phyloP scores from a whole-genome alignment of 192 early-diverging fungal species.

The Mortierella hygrophila region DNA sequence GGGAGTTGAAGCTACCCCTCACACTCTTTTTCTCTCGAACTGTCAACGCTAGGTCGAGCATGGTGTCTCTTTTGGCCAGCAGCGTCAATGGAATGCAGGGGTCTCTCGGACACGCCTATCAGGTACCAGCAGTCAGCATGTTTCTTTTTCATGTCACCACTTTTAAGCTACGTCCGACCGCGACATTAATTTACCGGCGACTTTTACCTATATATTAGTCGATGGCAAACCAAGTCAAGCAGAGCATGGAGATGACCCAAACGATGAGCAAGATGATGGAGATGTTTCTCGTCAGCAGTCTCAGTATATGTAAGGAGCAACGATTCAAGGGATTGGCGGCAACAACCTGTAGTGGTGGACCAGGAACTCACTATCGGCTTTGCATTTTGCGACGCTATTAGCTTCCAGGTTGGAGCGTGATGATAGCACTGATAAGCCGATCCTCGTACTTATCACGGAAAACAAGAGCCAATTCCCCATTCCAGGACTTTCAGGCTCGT shows the following conservation, averaged over 20 bases:
- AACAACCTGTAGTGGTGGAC: neutral
- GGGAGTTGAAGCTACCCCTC: neutral
- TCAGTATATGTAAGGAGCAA: conserved; percentile 44
- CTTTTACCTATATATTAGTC: conserved; percentile 12
- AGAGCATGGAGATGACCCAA: conserved; percentile 59
- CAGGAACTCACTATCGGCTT: neutral
- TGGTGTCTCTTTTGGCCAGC: conserved; percentile 26
- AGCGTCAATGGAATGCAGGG: conserved; percentile 47
- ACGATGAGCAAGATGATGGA: conserved; percentile 59
- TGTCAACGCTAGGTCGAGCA: conserved; percentile 19
- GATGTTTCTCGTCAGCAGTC: conserved; percentile 46
- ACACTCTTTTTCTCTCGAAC: neutral
- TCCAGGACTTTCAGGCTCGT: conserved; percentile 18
- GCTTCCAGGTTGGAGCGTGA: conserved; percentile 33
- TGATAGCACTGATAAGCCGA: conserved; percentile 16
- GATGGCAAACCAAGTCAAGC: conserved; percentile 49
- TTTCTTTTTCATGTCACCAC: neutral
- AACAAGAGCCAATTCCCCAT: conserved; percentile 46
- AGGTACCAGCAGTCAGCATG: conserved; percentile 8
- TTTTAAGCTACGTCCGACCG: too few relatives aligned
- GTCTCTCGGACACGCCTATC: conserved; percentile 41
- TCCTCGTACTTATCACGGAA: conserved; percentile 25
- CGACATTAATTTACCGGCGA: neutral
- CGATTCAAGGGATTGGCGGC: neutral
- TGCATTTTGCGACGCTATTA: neutral